These are phyloP conservation scores for Rhodotorula sp. DNA, from an alignment of 1,284 basidiomycete species.

Conservation along the genomic window DNA sequence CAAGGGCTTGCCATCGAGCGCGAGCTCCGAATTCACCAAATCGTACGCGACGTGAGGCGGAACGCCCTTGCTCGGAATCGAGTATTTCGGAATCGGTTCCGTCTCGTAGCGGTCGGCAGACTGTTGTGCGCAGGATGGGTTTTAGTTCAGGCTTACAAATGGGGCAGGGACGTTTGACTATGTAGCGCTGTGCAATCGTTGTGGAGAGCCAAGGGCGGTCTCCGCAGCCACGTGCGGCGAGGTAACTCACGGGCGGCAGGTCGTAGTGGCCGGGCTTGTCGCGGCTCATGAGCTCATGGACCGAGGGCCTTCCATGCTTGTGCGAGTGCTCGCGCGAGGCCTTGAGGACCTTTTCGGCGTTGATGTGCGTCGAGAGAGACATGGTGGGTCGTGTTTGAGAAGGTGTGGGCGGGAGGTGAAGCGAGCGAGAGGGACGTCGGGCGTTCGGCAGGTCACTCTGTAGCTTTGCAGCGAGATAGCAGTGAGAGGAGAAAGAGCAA, in stretches of 20 bases:
- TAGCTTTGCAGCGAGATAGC: not conserved
- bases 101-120: not conserved
- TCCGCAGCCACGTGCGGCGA: conserved; percentile 42
- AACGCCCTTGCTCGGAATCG: conserved; percentile 10
- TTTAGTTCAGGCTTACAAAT: conserved; percentile 43
- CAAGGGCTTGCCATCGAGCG: conserved; percentile 69
- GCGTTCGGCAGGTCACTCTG: too few relatives aligned
- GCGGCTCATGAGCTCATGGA: conserved; percentile 4
- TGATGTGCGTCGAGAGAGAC: conserved; percentile 48
- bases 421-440: not conserved
- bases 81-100: conserved; percentile 22
- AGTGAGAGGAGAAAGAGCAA: not conserved
- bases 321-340: conserved; percentile 46
- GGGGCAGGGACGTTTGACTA: too few relatives aligned
- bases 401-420: not conserved
- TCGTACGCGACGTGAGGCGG: conserved; percentile 59
- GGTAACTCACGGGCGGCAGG: not conserved
- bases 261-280: conserved; percentile 1
- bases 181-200: too few relatives aligned
- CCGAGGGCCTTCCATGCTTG: conserved; percentile 13
- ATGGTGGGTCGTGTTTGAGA: conserved; percentile 37
- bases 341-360: conserved; percentile 49
- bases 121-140: conserved; percentile 47
- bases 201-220: not conserved
- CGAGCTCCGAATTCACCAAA: conserved; percentile 78